Conservation (phyloP, 352 stramenopile species). For the Hyaloperonospora brassicae region DNA sequence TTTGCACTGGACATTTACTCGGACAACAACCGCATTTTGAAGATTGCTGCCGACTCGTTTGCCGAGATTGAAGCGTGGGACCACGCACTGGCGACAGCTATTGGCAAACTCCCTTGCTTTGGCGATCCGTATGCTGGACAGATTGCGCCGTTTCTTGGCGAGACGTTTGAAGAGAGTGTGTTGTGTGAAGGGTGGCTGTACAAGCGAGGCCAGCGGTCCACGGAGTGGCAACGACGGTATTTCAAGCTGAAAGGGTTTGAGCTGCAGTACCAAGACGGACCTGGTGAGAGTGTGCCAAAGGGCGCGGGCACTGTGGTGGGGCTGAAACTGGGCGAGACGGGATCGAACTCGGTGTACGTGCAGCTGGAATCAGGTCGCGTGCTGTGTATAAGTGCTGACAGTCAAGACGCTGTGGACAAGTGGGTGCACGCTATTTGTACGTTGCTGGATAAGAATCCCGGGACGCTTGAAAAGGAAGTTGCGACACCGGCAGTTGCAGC, state of each 20-base stretch:
- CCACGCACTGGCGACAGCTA: constrained; percentile 36
- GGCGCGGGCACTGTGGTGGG: constrained; percentile 54
- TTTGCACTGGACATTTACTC: constrained; percentile 75
- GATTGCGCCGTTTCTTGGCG: constrained; percentile 52
- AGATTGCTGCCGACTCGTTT: constrained; percentile 56
- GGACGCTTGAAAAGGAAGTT: constrained; percentile 19
- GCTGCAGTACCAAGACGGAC: constrained; percentile 57
- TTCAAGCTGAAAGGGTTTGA: constrained; percentile 60
- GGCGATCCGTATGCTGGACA: constrained; percentile 50
- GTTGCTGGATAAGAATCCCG: constrained; percentile 40
- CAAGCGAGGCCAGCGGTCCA: constrained; percentile 49
- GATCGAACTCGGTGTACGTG: constrained; percentile 49
- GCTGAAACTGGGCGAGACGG: constrained; percentile 41
- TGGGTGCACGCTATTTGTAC: constrained; percentile 57
- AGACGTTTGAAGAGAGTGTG: constrained; percentile 40
- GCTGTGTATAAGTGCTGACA: constrained; percentile 57
- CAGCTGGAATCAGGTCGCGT: constrained; percentile 55
- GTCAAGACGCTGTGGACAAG: constrained; percentile 42
- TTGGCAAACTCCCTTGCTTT: constrained; percentile 54
- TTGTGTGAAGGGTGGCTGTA: constrained; percentile 72
- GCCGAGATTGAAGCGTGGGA: constrained; percentile 74
- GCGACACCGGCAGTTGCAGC: not conserved
- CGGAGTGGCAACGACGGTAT: constrained; percentile 61
- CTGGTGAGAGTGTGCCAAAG: constrained; percentile 47
- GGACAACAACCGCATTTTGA: constrained; percentile 74